Base-by-base conservation (phyloP, 768 basidiomycete genomes). In the Filobasidium floriforme region DNA sequence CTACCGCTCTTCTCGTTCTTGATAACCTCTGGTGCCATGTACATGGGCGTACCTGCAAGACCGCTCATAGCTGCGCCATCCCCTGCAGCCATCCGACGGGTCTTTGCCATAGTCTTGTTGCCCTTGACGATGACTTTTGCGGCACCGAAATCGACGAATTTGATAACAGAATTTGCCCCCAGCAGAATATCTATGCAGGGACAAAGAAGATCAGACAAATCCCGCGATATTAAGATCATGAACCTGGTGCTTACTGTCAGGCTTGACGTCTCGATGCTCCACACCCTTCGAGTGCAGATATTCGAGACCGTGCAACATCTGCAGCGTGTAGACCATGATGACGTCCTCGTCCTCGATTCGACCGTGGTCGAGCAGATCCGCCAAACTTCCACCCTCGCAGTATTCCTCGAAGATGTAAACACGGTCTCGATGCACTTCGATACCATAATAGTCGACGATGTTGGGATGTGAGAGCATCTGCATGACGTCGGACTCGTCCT, bases 371-470 rank as follows among this genome's bases (percentile, higher is more conserved):
- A 97, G 80, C 52, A 96, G 79, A 26, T 89, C 84, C 0, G 89
- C 91, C 67, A 99, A 79, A 78, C 92, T 94, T 9, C 96, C 96
- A 44, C 92, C 92, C 73, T 93, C 89, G 76, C 96, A 99, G 77
- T 89, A 99, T 79, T 98, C 94, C 79, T 98, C 93, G 77, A 98
- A 98, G 68, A 98, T 97, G 80, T 94, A 98, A 19, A 98, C 92
- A 80, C 93, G 92, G 81, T 97, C 94, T 15, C 94, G 88, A 77
- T 97, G 94, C 1, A 98, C 94, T 79, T 99, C 96, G 71, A 99
- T 93, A 37, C 96, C 96, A 73, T 96, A 96, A 78, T 97, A 99
- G 79, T 97, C 92, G 61, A 98, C 96, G 49, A 98, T 89, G 73
- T 98, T 98, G 26, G 90, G 90, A 79, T 99, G 96, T 68, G 90